Evolutionary conservation across 805 yeast species (phyloP), one percentile per base, ranked within the genome.

Genomic region (Metschnikowia drakensbergensis): DNA sequence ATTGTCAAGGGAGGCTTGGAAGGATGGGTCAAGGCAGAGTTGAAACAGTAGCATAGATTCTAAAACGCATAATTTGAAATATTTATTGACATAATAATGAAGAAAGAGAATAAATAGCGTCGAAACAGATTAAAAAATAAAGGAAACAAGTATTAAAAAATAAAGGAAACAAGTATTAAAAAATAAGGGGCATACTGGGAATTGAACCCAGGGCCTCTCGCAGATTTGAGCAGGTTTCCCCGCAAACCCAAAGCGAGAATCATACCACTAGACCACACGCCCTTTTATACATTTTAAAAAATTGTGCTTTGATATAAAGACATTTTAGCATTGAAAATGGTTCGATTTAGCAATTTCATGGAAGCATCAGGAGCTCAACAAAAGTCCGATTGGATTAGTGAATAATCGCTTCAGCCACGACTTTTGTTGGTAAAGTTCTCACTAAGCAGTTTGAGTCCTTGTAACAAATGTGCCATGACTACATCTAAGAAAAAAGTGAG

Each of bases 1-100:
- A 94, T 94, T 56, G 91, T 92, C 54, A 85, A 89, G 66, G 99
- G 99, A 42, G 99, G 99, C 49, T 81, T 94, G 50, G 99, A 94
- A 77, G 96, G 96, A 37, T 94, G 99, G 99, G 97, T 94, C 50
- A 86, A 79, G 68, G 76, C 90, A 22, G 86, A 88, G 66, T 71
- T 84, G 45, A 17, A 42, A 26, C 25, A 42, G 13, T 42, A 42
- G 37, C 45, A 42, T 30, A 39, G 9, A 22, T 30, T 30, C 30
- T 26, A 42, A 37, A 33, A 33, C 25, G 45, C 45, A 38, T 27
- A 32, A 26, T 32, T 22, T 40, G 28, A 31, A 31, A 31, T 31
- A 30, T 27, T 39, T 39, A 39, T 7, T 29, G 17, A 17, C 17
- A n/a, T n/a, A 17, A 17, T 17, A 17, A 17, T 17, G 17, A 17